Base-by-base conservation (phyloP, 805 yeast genomes). In the Myxozyma vanderwaltii region DNA sequence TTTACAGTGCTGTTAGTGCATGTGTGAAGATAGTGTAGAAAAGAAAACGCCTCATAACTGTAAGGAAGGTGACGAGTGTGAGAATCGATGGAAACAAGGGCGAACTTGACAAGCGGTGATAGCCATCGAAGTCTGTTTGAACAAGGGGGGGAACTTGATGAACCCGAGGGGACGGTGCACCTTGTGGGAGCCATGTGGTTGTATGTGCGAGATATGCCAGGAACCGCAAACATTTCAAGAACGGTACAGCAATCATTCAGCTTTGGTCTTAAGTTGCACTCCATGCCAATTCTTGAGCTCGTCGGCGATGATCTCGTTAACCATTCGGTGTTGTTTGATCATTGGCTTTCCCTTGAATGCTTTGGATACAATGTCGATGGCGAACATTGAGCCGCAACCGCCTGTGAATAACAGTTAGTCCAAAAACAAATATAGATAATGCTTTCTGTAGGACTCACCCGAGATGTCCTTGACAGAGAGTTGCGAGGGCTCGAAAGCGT, bases 381-480 rank as follows among this genome's bases (percentile, higher is more conserved):
- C 90, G 75, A 90, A 94, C 99, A 94, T 94, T 5, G 97, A 91
- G 0, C 99, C 99, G 75, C 99, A 94, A 0, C 99, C 99, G 19
- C 71, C 70, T 66, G 49, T 3, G n/a, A 29, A 10, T 7, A 29
- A 10, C 10, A 7, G 33, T 29, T 79, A 21, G 43, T 38, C 36
- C 8, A 13, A 33, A 10, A 13, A 10, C 36, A 33, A 33, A 33
- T 33, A 10, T 10, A 33, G 36, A 33, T 10, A 33, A 33, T 10
- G 36, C 36, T 10, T 10, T 10, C 8, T 8, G 36, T 13, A 33
- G 12, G 8, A 33, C 41, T 8, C 51, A 66, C 92, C 98, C 27
- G 94, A 86, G 7, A 92, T 84, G 71, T 92, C 98, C 64, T 79
- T 77, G 5, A 92, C 97, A 27, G 79, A 78, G 47, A 91, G 75